Evolutionary conservation across 2,329 filamentous ascomycete genomes (phyloP).

Genomic region (Pseudogymnoascus sp.): DNA sequence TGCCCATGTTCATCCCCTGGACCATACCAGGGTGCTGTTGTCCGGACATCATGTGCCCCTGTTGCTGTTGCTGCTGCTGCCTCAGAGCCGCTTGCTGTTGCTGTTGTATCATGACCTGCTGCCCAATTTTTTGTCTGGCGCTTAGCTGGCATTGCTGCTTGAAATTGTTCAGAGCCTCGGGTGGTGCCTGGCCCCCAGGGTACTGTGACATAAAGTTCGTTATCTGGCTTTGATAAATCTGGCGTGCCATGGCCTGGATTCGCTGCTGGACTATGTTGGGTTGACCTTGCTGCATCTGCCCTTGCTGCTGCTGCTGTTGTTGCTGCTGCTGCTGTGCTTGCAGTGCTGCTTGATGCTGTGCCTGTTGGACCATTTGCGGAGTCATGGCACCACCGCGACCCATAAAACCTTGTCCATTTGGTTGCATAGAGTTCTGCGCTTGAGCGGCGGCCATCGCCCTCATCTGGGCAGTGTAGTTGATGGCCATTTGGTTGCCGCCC

Average conservation of each 20-base stretch:
- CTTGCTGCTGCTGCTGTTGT: slow-evolving; percentile 29
- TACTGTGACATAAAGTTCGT: slow-evolving; percentile 35
- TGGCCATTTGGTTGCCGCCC: slow-evolving; percentile 15
- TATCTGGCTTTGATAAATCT: slow-evolving; percentile 29
- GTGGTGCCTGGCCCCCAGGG: not conserved
- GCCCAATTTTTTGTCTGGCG: slow-evolving; percentile 22
- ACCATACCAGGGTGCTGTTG: slow-evolving; percentile 15
- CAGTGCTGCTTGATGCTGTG: slow-evolving; percentile 21
- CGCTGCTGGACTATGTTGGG: slow-evolving; percentile 2
- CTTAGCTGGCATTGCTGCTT: slow-evolving; percentile 22
- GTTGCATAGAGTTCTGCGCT: slow-evolving; percentile 17
- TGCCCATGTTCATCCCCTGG: slow-evolving; percentile 17
- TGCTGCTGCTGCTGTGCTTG: slow-evolving; percentile 34
- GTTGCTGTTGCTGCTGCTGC: slow-evolving; percentile 29
- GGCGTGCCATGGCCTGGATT: slow-evolving; percentile 15
- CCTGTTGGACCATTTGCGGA: slow-evolving; percentile 30
- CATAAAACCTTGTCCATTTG: slow-evolving; percentile 26
- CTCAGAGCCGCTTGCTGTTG: slow-evolving; percentile 28
- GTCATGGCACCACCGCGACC: slow-evolving; percentile 35
- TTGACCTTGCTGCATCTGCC: slow-evolving; percentile 30
- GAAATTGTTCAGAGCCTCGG: slow-evolving; percentile 8
- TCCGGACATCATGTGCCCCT: slow-evolving; percentile 22
- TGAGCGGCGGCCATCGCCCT: slow-evolving; percentile 18
- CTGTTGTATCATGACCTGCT: slow-evolving; percentile 32
- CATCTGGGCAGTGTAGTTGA: slow-evolving; percentile 21